Conservation (phyloP, 2,329 filamentous ascomycete genomes). For the Colletotrichum shisoi region DNA sequence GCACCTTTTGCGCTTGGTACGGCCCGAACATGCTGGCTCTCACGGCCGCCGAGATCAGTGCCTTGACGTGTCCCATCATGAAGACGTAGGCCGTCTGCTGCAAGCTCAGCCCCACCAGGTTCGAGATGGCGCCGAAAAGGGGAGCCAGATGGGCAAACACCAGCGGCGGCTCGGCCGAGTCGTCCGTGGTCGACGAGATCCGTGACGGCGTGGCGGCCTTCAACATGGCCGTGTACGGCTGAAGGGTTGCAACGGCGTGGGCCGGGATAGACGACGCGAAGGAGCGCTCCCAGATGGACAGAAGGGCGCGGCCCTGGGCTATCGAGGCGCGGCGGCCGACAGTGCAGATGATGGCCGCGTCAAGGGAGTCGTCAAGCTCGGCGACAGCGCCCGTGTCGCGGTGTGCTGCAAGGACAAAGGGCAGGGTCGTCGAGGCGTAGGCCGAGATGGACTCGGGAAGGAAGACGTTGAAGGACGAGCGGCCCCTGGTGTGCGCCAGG, state of each 20-base stretch:
- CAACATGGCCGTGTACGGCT: constrained; percentile 51
- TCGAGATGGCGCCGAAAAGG: constrained; percentile 72
- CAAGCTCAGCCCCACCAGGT: constrained; percentile 66
- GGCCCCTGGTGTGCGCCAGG: constrained; percentile 68
- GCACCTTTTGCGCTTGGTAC: constrained; percentile 77
- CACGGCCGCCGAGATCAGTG: constrained; percentile 78
- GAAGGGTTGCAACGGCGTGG: constrained; percentile 43
- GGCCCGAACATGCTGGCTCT: constrained; percentile 80
- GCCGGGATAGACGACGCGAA: constrained; percentile 56
- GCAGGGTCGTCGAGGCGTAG: constrained; percentile 75
- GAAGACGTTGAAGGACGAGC: constrained; percentile 68
- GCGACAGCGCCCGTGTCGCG: constrained; percentile 60
- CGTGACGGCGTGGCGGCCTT: constrained; percentile 40
- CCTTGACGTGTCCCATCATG: constrained; percentile 78
- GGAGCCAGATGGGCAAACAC: constrained; percentile 67
- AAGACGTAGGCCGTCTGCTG: constrained; percentile 77
- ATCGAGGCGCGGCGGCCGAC: constrained; percentile 78
- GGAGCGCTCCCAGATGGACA: constrained; percentile 79
- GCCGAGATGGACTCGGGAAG: constrained; percentile 74
- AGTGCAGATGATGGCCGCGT: constrained; percentile 79
- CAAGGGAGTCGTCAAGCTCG: constrained; percentile 75
- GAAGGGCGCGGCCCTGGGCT: constrained; percentile 76
- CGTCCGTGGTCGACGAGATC: constrained; percentile 37
- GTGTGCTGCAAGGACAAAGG: constrained; percentile 76
- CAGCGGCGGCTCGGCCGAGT: constrained; percentile 23